Conservation (phyloP, 169 alveolate genomes). For the Neospora caninum region DNA sequence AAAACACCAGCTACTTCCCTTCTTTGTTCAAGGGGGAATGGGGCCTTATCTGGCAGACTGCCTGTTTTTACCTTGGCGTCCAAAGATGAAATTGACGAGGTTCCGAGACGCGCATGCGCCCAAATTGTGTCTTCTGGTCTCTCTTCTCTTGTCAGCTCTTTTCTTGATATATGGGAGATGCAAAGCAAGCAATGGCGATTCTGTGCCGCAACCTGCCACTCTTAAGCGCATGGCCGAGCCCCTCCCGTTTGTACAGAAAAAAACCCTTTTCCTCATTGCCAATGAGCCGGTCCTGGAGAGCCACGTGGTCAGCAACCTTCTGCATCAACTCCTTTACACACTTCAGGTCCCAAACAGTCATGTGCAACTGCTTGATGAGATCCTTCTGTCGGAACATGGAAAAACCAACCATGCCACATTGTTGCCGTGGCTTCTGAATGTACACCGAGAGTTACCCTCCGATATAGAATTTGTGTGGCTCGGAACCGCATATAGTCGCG, state of each 20-base stretch:
- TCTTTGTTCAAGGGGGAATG: no score
- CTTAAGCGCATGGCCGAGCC: background rate
- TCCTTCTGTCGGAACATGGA: constrained; percentile 25
- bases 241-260: constrained; percentile 30
- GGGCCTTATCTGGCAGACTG: no score
- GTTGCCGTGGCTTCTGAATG: constrained; percentile 26
- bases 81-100: no score
- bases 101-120: no score
- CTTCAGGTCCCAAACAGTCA: background rate
- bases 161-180: background rate
- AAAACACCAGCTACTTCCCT: no score
- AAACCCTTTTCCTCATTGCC: constrained; percentile 43
- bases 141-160: no score
- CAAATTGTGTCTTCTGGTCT: no score
- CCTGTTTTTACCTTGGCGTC: no score
- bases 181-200: background rate
- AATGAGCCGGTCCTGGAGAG: constrained; percentile 54
- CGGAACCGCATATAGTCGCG: constrained; percentile 51
- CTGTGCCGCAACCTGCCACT: constrained; percentile 26
- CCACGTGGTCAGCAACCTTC: constrained; percentile 51
- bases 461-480: constrained; percentile 27
- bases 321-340: constrained; percentile 50
- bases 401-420: background rate
- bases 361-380: constrained; percentile 42
- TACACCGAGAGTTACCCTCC: background rate